Conservation (phyloP, 139 green algal genomes). For the Trebouxia sp. region DNA sequence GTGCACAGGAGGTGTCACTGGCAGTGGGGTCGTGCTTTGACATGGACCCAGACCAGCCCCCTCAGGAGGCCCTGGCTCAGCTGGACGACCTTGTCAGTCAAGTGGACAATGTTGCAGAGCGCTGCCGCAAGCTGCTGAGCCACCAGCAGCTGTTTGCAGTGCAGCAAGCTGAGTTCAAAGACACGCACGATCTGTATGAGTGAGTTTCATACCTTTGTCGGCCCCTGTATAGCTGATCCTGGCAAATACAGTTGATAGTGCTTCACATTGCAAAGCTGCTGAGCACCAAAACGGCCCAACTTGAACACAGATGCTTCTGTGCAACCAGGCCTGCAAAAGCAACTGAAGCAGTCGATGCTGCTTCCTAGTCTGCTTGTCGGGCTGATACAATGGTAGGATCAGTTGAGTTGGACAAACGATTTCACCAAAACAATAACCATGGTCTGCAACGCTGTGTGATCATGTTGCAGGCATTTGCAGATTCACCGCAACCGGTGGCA, state of each 20-base stretch:
- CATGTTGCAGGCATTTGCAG: neutral
- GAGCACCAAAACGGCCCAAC: too few relatives aligned
- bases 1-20: neutral
- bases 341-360: too few relatives aligned
- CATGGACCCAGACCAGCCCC: neutral
- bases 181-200: neutral
- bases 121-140: neutral
- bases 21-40: slow-evolving; percentile 5
- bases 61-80: slow-evolving; percentile 17
- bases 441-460: too few relatives aligned
- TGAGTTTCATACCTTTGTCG: neutral
- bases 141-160: slow-evolving; percentile 14
- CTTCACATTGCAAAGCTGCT: too few relatives aligned
- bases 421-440: too few relatives aligned
- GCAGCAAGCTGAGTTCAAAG: slow-evolving; percentile 1
- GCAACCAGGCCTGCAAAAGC: too few relatives aligned
- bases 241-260: neutral
- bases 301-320: too few relatives aligned
- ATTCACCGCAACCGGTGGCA: neutral
- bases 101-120: neutral
- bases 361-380: too few relatives aligned
- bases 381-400: too few relatives aligned
- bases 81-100: neutral
- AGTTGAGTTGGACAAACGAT: too few relatives aligned
- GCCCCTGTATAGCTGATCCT: neutral